Evolutionary conservation across 345 rosid genomes (phyloP), one percentile per base, ranked within the genome.

Genomic region (Schrenkiella parvula): DNA sequence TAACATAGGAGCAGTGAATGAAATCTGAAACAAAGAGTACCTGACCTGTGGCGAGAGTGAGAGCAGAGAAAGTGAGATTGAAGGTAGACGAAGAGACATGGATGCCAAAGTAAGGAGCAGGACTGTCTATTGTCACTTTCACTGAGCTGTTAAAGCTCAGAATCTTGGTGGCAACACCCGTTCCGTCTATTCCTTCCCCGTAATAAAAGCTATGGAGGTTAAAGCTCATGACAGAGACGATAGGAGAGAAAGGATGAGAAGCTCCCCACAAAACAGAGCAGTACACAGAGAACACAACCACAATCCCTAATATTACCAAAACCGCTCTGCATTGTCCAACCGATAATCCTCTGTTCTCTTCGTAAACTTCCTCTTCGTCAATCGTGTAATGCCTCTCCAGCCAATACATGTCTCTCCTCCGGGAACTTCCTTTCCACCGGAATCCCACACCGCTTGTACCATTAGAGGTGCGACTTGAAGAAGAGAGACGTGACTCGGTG

Each of bases 191-290:
- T 26, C 95, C 98, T 78, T 88, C 91, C 67, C 95, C 96, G 44
- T 78, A 80, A 71, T 86, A 88, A 68, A 88, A 82, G 70, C 85
- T 87, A 61, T 83, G 83, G 38, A 87, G 79, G 0, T 77, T 32
- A 60, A 92, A 79, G 79, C 89, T 89, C 84, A 82, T 85, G 61
- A 87, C 88, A 9, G 73, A 57, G 63, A 91, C 76, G 22, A 76
- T 42, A 18, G 91, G 84, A 61, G 80, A 84, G 76, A 75, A 86
- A 71, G 91, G 91, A 41, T 92, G 82, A 71, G 93, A 84, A 65
- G 88, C 93, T 3, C 93, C 90, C 96, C 93, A 91, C 22, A 91
- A 74, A 75, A 87, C 86, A 72, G 90, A 76, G 80, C 93, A 89
- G 70, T 87, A 84, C 48, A 86, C 79, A 25, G 84, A 78, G 81